Conservation (phyloP, 1,284 basidiomycete species). For the Ceratobasidium sp. region DNA sequence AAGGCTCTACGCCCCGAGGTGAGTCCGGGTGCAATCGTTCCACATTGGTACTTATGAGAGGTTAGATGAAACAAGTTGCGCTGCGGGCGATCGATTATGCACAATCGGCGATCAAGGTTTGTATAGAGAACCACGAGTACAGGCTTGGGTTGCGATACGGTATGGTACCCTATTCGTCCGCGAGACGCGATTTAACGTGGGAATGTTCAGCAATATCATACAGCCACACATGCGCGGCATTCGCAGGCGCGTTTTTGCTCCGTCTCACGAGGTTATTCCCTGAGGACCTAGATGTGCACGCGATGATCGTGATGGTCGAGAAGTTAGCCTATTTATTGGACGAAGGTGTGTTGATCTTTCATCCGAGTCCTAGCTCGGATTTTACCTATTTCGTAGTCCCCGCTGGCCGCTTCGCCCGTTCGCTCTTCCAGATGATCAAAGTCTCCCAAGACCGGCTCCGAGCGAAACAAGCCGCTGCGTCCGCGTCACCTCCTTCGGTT, state of each 20-base stretch:
- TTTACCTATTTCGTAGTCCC: slow-evolving; percentile 7
- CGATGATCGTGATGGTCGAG: slow-evolving; percentile 49
- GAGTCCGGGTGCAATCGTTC: neutral
- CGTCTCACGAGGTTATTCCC: slow-evolving; percentile 49
- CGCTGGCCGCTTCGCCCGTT: slow-evolving; percentile 33
- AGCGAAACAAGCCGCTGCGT: slow-evolving; percentile 22
- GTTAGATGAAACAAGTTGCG: slow-evolving; percentile 48
- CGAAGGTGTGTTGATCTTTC: slow-evolving; percentile 44
- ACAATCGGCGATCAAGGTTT: slow-evolving; percentile 47
- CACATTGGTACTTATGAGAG: neutral
- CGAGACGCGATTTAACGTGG: no score
- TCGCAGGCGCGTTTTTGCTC: slow-evolving; percentile 49
- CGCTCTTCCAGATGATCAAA: slow-evolving; percentile 39
- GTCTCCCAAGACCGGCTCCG: slow-evolving; percentile 31
- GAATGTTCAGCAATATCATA: slow-evolving; percentile 17
- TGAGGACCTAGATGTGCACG: slow-evolving; percentile 48
- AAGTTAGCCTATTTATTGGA: slow-evolving; percentile 46
- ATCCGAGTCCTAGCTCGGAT: neutral
- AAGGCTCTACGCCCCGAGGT: slow-evolving; percentile 47
- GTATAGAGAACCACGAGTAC: slow-evolving; percentile 48
- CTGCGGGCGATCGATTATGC: slow-evolving; percentile 49
- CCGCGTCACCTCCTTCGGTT: neutral
- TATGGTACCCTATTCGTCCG: neutral
- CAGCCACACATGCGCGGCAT: slow-evolving; percentile 50
- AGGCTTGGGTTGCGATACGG: slow-evolving; percentile 49